phyloP scores from a whole-genome alignment of 257 asterid genomes.

The Solanum chilense region DNA sequence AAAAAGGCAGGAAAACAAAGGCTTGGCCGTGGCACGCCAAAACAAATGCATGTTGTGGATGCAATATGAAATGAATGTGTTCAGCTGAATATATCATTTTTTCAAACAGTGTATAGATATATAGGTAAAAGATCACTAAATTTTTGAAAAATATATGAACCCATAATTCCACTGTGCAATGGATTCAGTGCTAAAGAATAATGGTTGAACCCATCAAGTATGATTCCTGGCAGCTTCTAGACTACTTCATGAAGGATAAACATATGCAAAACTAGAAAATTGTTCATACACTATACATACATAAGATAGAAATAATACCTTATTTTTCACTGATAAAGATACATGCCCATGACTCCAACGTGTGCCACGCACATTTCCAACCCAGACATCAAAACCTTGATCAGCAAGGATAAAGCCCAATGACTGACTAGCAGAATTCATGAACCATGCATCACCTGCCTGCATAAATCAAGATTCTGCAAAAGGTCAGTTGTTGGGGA shows the following conservation, averaged over 20 bases:
- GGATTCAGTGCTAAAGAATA: not conserved
- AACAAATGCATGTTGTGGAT: not conserved
- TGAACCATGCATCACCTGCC: constrained; percentile 99
- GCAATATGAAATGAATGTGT: not conserved
- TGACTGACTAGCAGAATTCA: constrained; percentile 70
- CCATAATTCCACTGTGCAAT: not conserved
- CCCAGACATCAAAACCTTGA: constrained; percentile 95
- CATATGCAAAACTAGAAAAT: not conserved
- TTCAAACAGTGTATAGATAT: not conserved
- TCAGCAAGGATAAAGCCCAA: constrained; percentile 91
- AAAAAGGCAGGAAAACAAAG: not conserved
- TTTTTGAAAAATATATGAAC: not conserved
- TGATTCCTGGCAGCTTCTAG: not conserved
- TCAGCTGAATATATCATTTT: not conserved
- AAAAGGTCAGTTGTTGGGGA: not conserved
- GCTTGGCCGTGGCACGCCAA: not conserved
- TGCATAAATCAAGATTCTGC: constrained; percentile 19
- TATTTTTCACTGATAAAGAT: constrained; percentile 50
- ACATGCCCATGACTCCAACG: constrained; percentile 96
- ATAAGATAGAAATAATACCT: constrained; percentile 23
- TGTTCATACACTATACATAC: not conserved
- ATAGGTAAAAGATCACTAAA: not conserved
- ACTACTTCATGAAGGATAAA: not conserved
- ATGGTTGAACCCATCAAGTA: not conserved
- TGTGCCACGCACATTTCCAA: constrained; percentile 98